Evolutionary conservation across 371 early-diverging fungal genomes (phyloP), one percentile per base, ranked within the genome.

Genomic region (Haplosporangium sp.): DNA sequence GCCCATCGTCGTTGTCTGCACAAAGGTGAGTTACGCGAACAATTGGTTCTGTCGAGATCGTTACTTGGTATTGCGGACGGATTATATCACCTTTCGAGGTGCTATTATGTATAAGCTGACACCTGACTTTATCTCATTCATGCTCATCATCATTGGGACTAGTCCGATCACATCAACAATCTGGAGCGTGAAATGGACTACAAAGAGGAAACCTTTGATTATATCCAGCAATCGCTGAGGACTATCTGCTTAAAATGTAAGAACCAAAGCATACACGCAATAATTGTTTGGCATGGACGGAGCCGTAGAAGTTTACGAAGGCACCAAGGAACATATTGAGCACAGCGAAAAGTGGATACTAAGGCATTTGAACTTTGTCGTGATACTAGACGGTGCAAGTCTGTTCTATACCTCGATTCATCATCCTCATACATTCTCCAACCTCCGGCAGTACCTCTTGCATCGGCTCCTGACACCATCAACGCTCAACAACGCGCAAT

Each of bases 121-220:
- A n/a, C n/a, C n/a, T n/a, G n/a, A n/a, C n/a, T n/a, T n/a, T n/a
- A n/a, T n/a, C n/a, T n/a, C n/a, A n/a, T n/a, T n/a, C n/a, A n/a
- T n/a, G n/a, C n/a, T n/a, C n/a, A n/a, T n/a, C n/a, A n/a, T n/a
- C n/a, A n/a, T n/a, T n/a, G n/a, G 16, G n/a, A 57, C 21, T 76
- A 95, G 95, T 88, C 95, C 21, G 98, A 98, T 71, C 77, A 87
- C 16, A 90, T 93, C 60, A 86, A 86, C 66, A 83, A 79, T 55
- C 79, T 96, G 60, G 96, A 96, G 80, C 91, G 93, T 48, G 94
- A 95, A 55, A 83, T 87, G 51, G 95, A 93, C 29, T 96, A 90
- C 83, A 92, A 90, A 77, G 97, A 98, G 62, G 96, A 95, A 58
- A 91, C 92, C 52, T 96, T 98, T 81, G 98, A 97, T 81, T 96